These are phyloP conservation scores for Schoenoplectus tabernaemontani DNA, from an alignment of 202 grass and related monocot genomes.

Conservation along the genomic window DNA sequence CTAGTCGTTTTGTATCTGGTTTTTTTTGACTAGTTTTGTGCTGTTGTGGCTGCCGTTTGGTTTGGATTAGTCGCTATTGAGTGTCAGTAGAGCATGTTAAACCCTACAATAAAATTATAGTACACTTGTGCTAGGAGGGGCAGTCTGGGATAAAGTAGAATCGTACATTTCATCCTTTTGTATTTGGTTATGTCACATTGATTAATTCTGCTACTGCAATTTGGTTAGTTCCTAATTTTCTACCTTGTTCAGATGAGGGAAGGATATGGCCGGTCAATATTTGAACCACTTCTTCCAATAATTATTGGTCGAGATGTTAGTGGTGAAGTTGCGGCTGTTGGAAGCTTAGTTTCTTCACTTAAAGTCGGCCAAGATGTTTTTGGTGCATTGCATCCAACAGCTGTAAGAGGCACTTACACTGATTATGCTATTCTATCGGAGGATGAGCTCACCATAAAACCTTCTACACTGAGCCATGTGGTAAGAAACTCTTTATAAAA, in stretches of 20 bases:
- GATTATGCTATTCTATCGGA: slow-evolving; percentile 83
- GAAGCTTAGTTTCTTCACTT: slow-evolving; percentile 51
- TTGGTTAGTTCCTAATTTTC: slow-evolving; percentile 18
- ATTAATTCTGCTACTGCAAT: not conserved
- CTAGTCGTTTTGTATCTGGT: not conserved
- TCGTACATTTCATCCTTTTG: not conserved
- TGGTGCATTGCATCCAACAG: slow-evolving; percentile 83
- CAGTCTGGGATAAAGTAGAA: not conserved
- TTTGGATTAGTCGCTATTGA: not conserved
- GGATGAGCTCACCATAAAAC: slow-evolving; percentile 85
- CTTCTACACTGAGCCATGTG: slow-evolving; percentile 61
- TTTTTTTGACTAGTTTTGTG: not conserved
- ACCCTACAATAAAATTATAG: not conserved
- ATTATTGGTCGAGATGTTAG: slow-evolving; percentile 92
- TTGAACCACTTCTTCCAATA: slow-evolving; percentile 54
- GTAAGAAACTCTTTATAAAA: slow-evolving; percentile 27
- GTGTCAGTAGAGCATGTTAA: not conserved
- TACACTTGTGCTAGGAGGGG: not conserved
- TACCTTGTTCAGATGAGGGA: slow-evolving; percentile 53
- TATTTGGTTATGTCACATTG: not conserved
- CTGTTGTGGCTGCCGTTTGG: not conserved
- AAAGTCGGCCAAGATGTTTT: slow-evolving; percentile 74
- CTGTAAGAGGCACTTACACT: slow-evolving; percentile 84
- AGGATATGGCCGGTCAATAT: slow-evolving; percentile 89
- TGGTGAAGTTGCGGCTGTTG: slow-evolving; percentile 81